These are phyloP conservation scores for Xylariaceae sp. DNA, from an alignment of 2,329 filamentous ascomycete genomes.

Conservation along the genomic window DNA sequence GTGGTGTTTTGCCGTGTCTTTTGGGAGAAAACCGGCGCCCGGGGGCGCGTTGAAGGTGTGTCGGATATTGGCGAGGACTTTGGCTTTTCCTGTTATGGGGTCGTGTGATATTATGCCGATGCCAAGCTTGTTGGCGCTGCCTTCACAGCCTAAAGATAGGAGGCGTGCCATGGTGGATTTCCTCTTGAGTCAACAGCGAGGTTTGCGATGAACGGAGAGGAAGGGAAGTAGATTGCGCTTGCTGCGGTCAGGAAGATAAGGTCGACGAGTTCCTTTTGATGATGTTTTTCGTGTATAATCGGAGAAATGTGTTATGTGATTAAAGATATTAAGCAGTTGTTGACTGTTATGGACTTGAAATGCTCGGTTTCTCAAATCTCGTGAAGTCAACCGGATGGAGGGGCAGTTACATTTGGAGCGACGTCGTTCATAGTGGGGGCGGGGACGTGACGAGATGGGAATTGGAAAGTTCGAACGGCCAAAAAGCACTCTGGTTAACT, in stretches of 20 bases:
- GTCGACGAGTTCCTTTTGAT: not conserved
- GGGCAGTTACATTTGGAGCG: conserved; percentile 10
- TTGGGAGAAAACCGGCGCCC: conserved; percentile 91
- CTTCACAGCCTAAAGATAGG: conserved; percentile 68
- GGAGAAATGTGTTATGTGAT: not conserved
- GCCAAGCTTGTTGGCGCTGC: conserved; percentile 96
- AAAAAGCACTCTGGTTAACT: not conserved
- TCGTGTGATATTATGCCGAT: conserved; percentile 87
- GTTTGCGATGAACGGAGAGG: too few relatives aligned
- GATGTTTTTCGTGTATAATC: not conserved
- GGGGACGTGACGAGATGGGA: conserved; percentile 2
- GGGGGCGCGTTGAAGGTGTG: conserved; percentile 92
- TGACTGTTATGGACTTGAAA: too few relatives aligned
- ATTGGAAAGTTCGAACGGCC: not conserved
- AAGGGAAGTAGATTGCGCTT: too few relatives aligned
- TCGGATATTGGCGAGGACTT: conserved; percentile 87
- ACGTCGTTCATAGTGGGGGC: conserved; percentile 15
- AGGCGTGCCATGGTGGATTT: conserved; percentile 23
- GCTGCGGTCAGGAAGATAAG: too few relatives aligned
- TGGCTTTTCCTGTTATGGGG: conserved; percentile 49
- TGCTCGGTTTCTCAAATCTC: not conserved
- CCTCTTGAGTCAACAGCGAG: too few relatives aligned
- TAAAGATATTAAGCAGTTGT: not conserved
- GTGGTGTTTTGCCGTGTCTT: conserved; percentile 93
- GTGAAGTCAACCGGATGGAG: conserved; percentile 9